Evolutionary conservation across 306 rosid species (phyloP), one percentile per base, ranked within the genome.

Genomic region (Cucumis sativus): DNA sequence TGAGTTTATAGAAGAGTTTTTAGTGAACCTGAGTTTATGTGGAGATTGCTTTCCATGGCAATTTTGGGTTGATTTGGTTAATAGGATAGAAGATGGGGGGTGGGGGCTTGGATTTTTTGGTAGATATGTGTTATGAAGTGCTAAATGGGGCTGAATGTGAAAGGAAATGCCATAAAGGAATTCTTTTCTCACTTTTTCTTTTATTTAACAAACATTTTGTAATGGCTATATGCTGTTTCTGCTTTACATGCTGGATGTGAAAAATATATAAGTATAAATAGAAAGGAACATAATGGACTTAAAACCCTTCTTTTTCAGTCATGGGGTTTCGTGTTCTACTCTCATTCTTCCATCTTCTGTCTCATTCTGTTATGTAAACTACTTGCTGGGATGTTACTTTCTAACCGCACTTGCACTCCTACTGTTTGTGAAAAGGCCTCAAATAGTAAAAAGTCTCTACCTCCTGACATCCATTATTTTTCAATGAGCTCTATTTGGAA

Each of bases 221-320:
- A 51, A 33, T 73, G 81, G 87, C 83, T 87, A 88, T 85, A 82
- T 84, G 83, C 84, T 89, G 83, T 57, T 74, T 66, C 79, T 83
- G 78, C 87, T 88, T 89, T 86, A 77, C 82, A 75, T 64, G 83
- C 82, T 87, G 89, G 91, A 88, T 94, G 90, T 85, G 80, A 78
- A 89, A 56, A 81, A 81, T 15, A 78, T 54, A 80, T 79, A 15
- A 11, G 52, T 60, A 41, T 63, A 84, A 76, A 69, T 71, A 59
- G 84, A 76, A 79, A 76, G 70, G 78, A 73, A 80, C 61, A 81
- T 77, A 76, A 78, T 78, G 81, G 82, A 82, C 59, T 16, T 16
- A 79, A 52, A 85, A 78, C 75, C 52, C 79, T 78, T 56, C 67
- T 75, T 75, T 65, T 58, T 58, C 78, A 58, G 55, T 76, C 75